Conservation (phyloP, 768 basidiomycete species). For the Panus rudis region DNA sequence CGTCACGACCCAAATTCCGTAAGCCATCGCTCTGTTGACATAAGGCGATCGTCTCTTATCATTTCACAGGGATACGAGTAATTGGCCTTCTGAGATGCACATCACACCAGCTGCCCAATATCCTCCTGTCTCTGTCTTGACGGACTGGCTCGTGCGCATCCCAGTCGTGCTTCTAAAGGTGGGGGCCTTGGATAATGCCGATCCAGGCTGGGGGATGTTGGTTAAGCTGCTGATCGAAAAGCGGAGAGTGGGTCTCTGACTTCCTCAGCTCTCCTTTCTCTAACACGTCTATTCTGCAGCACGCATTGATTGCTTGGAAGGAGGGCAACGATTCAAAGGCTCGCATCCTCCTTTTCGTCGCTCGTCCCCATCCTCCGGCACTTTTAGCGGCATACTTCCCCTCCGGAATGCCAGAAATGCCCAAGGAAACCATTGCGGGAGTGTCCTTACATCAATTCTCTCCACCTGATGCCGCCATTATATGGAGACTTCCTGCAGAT, state of each 20-base stretch:
- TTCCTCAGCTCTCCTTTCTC: neutral
- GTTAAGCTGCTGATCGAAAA: conserved; percentile 34
- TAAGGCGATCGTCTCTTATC: too few species aligned
- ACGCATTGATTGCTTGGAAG: conserved; percentile 45
- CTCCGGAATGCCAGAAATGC: conserved; percentile 44
- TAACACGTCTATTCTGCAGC: conserved; percentile 27
- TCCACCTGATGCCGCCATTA: conserved; percentile 6
- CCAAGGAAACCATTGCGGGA: conserved; percentile 16
- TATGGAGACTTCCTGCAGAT: conserved; percentile 13
- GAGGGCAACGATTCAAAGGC: conserved; percentile 36
- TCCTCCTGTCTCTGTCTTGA: too few species aligned
- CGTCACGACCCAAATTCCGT: neutral
- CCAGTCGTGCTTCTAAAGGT: too few species aligned
- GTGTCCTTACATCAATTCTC: conserved; percentile 5
- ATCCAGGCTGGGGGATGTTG: conserved; percentile 24
- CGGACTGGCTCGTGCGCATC: too few species aligned
- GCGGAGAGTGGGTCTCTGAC: conserved; percentile 34
- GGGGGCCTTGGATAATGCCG: conserved; percentile 23
- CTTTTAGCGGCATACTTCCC: conserved; percentile 48
- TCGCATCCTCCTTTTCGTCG: conserved; percentile 43
- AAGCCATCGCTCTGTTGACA: neutral
- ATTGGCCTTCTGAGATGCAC: too few species aligned
- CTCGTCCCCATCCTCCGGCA: conserved; percentile 15
- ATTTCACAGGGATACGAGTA: too few species aligned
- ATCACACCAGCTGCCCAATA: too few species aligned